Percentiles rank a stretch among this genome's conserved stretches.
Evolutionary conservation across 1,139 yeast species (phyloP).

Genomic region (Nakaseomyces glabratus): DNA sequence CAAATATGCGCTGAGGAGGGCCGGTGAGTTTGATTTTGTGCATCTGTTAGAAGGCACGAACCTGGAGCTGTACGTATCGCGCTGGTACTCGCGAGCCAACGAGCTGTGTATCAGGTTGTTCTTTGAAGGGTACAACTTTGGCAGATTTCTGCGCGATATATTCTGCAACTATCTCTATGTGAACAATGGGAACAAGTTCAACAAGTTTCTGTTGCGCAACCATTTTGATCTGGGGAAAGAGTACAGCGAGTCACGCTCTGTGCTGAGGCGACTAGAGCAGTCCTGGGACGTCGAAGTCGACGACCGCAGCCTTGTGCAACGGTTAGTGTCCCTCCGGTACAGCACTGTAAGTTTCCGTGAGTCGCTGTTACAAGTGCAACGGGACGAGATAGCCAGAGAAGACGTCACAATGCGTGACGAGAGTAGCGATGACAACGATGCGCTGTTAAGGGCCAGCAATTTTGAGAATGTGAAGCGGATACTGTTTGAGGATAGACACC

Average conservation of each 20-base stretch:
- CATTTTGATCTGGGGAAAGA: conserved; percentile 23
- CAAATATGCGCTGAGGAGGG: conserved; percentile 1
- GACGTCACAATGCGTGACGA: conserved; percentile 4
- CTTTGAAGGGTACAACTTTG: conserved; percentile 52
- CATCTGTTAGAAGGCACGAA: conserved; percentile 49
- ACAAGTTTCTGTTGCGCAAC: conserved; percentile 18
- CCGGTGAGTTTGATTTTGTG: conserved; percentile 11
- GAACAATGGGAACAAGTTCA: conserved; percentile 33
- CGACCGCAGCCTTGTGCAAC: conserved; percentile 20
- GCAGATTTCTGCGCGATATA: conserved; percentile 39
- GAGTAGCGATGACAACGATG: conserved; percentile 4
- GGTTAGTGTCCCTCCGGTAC: conserved; percentile 24
- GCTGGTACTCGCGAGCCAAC: conserved; percentile 66
- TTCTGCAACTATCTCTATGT: conserved; percentile 49
- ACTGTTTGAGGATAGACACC: conserved; percentile 17
- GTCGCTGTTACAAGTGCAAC: conserved; percentile 14
- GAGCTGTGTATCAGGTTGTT: conserved; percentile 48
- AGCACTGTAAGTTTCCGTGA: conserved; percentile 2
- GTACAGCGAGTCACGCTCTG: conserved; percentile 10
- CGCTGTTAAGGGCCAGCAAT: conserved; percentile 1
- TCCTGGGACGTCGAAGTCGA: conserved; percentile 16
- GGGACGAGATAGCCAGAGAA: conserved; percentile 2
- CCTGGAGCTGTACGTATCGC: conserved; percentile 48
- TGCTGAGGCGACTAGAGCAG: conserved; percentile 20
- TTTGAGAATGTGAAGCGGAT: conserved; percentile 4